Base-by-base conservation (phyloP, 1,284 basidiomycete species). In the Phlebopus sp. region DNA sequence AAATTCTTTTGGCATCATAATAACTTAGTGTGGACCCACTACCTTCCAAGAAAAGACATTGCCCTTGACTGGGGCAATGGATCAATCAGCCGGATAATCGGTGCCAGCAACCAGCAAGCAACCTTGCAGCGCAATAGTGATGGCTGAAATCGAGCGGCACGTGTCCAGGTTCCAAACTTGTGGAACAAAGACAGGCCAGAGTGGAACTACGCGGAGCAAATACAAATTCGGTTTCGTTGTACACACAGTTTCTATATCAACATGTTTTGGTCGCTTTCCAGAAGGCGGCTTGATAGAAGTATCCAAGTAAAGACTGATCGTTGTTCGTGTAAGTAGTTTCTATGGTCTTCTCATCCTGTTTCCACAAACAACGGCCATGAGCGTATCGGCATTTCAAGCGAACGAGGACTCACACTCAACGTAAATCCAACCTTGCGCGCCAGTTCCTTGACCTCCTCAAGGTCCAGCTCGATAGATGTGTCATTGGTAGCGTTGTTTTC, bases 281-380 rank as follows among this genome's bases (percentile, higher is more conserved):
- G 68, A 92, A 92, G 2, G 82, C 81, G 3, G 90, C 76, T 56
- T 86, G 79, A 66, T 98, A 98, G 15, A 87, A 76, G 60, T 97
- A 95, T 27, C 81, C 78, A n/a, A 98, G 75, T 90, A 97, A 92
- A 18, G 82, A 84, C 53, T 84, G 76, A 4, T 81, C 73, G 58
- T 93, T 91, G 54, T 83, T 90, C 6, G 93, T 95, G 63, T 97
- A 99, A 2, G 89, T 90, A 15, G 92, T 88, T 52, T 83, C 77
- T 42, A 97, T 81, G 23, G 78, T 84, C 42, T 75, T 74, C 67
- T 94, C 90, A 55, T 95, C 82, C 90, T 95, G 59, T 23, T 5
- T 29, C 36, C 18, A 14, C 14, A 21, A 11, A 29, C 27, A 29
- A 11, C 27, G 27, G 27, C 27, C n/a, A 9, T 51, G 44, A 35